Evolutionary conservation across 306 rosid species (phyloP), one percentile per base, ranked within the genome.

Genomic region (Malus orientalis): DNA sequence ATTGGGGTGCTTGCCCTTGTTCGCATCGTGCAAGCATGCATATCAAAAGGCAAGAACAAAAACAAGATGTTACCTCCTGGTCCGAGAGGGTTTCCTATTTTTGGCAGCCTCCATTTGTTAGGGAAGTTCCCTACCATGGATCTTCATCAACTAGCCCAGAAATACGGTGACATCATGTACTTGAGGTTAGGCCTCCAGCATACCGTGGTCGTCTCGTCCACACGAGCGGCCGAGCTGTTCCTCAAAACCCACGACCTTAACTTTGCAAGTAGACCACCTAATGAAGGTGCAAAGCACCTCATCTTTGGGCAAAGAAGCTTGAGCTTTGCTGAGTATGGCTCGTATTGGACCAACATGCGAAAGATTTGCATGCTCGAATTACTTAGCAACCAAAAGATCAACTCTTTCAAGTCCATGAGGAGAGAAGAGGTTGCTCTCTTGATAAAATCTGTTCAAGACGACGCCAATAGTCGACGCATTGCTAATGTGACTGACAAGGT

Each of bases 181-280:
- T 53, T 84, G 33, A 33, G 30, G 19, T 57, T 84, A 12, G 87
- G 87, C 20, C 65, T 84, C 5, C 9, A 51, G 15, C 62, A 65
- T 30, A 9, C 69, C 54, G 32, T 78, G 6, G 73, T 58, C 5
- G 69, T 86, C 45, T 81, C 88, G 0, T 86, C 92, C 30, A 74
- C 91, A 8, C 66, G 59, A 55, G 54, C 84, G 8, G 93, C 91
- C 0, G 76, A 91, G 60, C 85, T 74, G 11, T 84, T 89, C 77
- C 90, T 91, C 69, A 89, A 80, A 74, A 89, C 87, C 8, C 81
- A 87, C 22, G 91, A 89, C 83, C 81, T 47, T 10, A 69, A 67
- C 11, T 83, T 83, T 25, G 87, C 81, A 2, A 58, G 73, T 33
- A 67, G 87, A 14, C 87, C 87, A 6, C 33, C 61, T 27, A 57